Conservation (phyloP, 495 filamentous ascomycete genomes). For the Lepidopterella palustris region DNA sequence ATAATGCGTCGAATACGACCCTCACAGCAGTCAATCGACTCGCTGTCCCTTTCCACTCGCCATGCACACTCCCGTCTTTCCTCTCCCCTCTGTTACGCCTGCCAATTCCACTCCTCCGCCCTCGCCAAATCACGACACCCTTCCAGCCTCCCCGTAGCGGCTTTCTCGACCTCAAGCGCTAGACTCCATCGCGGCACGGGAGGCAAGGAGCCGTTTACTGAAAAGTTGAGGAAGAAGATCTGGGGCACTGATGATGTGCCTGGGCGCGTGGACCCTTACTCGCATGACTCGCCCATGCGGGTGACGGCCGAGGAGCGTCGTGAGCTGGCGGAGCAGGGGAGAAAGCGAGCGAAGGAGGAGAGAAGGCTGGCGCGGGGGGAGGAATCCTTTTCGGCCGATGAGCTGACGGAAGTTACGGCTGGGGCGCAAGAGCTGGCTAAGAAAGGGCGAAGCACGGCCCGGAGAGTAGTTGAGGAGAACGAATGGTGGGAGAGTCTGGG, state of each 20-base stretch:
- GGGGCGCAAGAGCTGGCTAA: no score
- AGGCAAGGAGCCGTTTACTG: not conserved
- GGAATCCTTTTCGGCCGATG: no score
- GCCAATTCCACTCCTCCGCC: not conserved
- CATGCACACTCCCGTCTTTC: not conserved
- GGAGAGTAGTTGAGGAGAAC: not conserved
- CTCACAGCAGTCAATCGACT: slow-evolving; percentile 2
- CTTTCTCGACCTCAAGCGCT: not conserved
- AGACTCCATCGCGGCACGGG: not conserved
- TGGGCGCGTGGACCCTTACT: not conserved
- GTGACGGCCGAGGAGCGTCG: not conserved
- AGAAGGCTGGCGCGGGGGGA: no score
- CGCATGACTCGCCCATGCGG: not conserved
- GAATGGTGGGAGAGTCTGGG: not conserved
- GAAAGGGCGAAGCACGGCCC: not conserved
- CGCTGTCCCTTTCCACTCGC: not conserved
- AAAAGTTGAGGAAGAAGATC: not conserved
- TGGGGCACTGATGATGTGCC: not conserved
- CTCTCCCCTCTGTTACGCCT: not conserved
- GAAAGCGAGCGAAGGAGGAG: no score
- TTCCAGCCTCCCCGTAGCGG: not conserved
- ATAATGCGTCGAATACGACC: slow-evolving; percentile 2
- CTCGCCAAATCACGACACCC: not conserved
- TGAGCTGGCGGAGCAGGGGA: no score
- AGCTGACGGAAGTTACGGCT: no score